Percentiles rank a stretch among this genome's conserved stretches.
Evolutionary conservation across 2,329 filamentous ascomycete genomes (phyloP).

Genomic region (Ambrosiella xylebori): DNA sequence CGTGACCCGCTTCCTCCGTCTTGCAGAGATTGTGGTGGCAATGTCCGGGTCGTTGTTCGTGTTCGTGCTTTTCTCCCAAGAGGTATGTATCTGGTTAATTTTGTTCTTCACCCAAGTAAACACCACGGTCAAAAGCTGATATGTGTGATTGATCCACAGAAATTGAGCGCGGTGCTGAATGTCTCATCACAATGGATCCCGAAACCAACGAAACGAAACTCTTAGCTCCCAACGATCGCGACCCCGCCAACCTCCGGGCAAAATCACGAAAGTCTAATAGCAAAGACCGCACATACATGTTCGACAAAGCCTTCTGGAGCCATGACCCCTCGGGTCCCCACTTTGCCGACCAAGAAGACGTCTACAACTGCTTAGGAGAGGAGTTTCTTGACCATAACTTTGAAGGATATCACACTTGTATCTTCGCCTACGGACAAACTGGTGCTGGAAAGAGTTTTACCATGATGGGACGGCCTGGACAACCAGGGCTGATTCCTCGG

Average conservation of each 20-base stretch:
- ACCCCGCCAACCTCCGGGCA: conserved; percentile 35
- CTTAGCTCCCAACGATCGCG: conserved; percentile 44
- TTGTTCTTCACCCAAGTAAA: background rate
- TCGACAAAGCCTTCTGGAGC: conserved; percentile 98
- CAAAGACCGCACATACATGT: conserved; percentile 84
- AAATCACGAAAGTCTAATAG: conserved; percentile 51
- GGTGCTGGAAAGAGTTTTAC: conserved; percentile 97
- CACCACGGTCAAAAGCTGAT: background rate
- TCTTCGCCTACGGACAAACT: conserved; percentile 96
- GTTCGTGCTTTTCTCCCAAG: conserved; percentile 63
- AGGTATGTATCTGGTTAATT: conserved; percentile 34
- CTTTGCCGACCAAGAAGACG: conserved; percentile 81
- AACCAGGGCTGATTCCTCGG: conserved; percentile 80
- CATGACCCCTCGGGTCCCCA: conserved; percentile 63
- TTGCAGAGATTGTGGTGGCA: conserved; percentile 48
- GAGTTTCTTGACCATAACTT: conserved; percentile 99
- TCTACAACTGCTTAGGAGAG: conserved; percentile 86
- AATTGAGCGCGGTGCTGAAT: conserved; percentile 60
- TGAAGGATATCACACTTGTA: conserved; percentile 96
- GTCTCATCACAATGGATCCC: conserved; percentile 84
- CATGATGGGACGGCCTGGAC: conserved; percentile 79
- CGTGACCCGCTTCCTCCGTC: conserved; percentile 45
- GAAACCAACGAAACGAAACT: conserved; percentile 71
- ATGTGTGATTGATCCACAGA: conserved; percentile 36
- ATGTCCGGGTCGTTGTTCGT: conserved; percentile 68